A percentile compares a stretch with the other conserved stretches of the same genome.
Conservation (phyloP, 2,329 filamentous ascomycete species). For the Alternaria gaisen region DNA sequence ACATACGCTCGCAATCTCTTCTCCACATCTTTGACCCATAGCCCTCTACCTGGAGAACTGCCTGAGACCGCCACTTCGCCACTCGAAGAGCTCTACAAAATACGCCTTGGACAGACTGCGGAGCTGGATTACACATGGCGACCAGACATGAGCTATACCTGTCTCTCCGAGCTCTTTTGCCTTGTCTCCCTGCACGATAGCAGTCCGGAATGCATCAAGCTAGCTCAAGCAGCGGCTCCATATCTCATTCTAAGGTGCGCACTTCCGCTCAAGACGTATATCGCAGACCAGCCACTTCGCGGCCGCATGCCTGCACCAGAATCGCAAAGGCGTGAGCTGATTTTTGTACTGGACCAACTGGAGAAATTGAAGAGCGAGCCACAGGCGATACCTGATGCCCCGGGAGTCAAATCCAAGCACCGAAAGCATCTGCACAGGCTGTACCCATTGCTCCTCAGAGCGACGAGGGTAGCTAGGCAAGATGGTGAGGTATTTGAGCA, state of each 20-base stretch:
- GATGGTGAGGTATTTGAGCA: slow-evolving; percentile 67
- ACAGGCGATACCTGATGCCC: slow-evolving; percentile 68
- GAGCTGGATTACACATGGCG: slow-evolving; percentile 71
- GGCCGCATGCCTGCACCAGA: slow-evolving; percentile 89
- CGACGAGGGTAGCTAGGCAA: slow-evolving; percentile 67
- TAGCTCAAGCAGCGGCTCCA: slow-evolving; percentile 79
- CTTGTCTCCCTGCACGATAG: slow-evolving; percentile 63
- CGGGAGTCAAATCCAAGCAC: slow-evolving; percentile 35
- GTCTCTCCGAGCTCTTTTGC: slow-evolving; percentile 74
- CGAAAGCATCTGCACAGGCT: slow-evolving; percentile 82
- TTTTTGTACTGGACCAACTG: slow-evolving; percentile 73
- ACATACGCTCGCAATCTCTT: slow-evolving; percentile 81
- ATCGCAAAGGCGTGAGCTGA: slow-evolving; percentile 79
- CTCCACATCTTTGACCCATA: slow-evolving; percentile 80
- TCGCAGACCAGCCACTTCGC: slow-evolving; percentile 87
- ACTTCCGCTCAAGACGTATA: slow-evolving; percentile 81
- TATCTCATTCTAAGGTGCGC: slow-evolving; percentile 85
- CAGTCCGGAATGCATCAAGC: slow-evolving; percentile 59
- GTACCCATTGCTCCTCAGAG: slow-evolving; percentile 78
- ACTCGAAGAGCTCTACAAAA: slow-evolving; percentile 69
- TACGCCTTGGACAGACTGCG: slow-evolving; percentile 76
- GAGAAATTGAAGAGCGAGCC: slow-evolving; percentile 74
- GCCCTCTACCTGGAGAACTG: slow-evolving; percentile 69
- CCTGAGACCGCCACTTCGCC: slow-evolving; percentile 60
- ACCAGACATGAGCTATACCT: slow-evolving; percentile 78